These are phyloP conservation scores for Ophiocordyceps camponoti-rufipedis DNA, from an alignment of 2,329 filamentous ascomycete genomes.

Conservation along the genomic window DNA sequence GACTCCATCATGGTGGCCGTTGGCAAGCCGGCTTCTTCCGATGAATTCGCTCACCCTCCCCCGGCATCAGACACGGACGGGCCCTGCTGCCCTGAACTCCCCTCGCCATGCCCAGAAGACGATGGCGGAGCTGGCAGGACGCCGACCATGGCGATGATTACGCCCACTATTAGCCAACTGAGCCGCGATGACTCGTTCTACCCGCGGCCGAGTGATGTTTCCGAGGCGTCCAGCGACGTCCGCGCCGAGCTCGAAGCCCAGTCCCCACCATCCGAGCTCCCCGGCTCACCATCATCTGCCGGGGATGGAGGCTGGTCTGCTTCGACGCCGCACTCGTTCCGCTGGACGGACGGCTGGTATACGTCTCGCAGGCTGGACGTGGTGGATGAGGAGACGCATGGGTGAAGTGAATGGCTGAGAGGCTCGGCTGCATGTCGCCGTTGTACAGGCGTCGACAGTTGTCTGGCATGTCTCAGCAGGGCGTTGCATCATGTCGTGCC, in stretches of 20 bases:
- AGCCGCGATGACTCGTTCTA: conserved; percentile 22
- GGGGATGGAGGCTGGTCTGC: not conserved
- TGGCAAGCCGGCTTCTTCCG: not conserved
- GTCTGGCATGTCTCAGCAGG: no score
- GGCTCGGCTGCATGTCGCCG: no score
- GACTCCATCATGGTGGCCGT: not conserved
- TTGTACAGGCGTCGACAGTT: no score
- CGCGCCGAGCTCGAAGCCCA: not conserved
- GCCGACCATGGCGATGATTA: not conserved
- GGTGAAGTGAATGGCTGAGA: not conserved
- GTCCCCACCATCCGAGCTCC: not conserved
- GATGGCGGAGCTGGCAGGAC: no score
- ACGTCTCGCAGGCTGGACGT: not conserved
- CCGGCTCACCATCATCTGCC: not conserved
- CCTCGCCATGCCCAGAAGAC: not conserved
- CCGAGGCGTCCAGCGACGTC: conserved; percentile 18
- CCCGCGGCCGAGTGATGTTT: conserved; percentile 21
- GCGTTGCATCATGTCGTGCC: not conserved
- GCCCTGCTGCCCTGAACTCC: not conserved
- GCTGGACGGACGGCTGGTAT: not conserved
- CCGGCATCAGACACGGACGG: not conserved
- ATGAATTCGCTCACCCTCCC: not conserved
- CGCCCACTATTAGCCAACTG: conserved; percentile 8
- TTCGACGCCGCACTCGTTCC: not conserved
- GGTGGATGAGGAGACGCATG: not conserved